Base-by-base conservation (phyloP, 78 protist species). In the Paulinella micropora region DNA sequence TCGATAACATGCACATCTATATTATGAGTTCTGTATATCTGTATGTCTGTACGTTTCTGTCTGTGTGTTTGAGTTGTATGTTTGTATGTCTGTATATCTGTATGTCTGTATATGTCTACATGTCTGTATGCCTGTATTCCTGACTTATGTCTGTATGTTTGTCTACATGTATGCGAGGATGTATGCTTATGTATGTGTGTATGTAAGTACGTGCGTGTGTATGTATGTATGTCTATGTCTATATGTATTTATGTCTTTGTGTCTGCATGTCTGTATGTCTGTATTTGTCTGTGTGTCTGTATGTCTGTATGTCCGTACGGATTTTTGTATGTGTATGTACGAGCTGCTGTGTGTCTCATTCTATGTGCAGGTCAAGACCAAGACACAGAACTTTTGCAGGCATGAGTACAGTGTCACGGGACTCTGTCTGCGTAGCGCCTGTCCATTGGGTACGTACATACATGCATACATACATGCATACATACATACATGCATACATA, bases 381-480 rank as follows among this genome's bases (percentile, higher is more conserved):
- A 81, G 15, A 95, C 93, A 38, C 89, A 95, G 37, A 94, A 88
- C 37, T 95, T 96, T 82, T 97, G 99, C 92, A 91, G 97, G 36
- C 93, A 97, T 87, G 91, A 94, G 90, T 93, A 95, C 94, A 96
- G 95, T 87, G 92, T 96, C 64, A 95, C 97, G 1, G 98, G 98
- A 34, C 91, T 93, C 37, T 97, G 99, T 92, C 89, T 89, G 40
- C 86, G 95, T 1, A 93, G 88, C 87, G 81, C 95, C n/a, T 97
- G 99, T 90, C 99, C 99, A 31, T 95, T 97, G 34, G 98, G 98
- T 67, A 96, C n/a, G n/a, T n/a, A n/a, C n/a, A 39, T 96, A 96
- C 90, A 96, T 96, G 15, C n/a, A n/a, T n/a, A n/a, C n/a, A n/a
- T n/a, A n/a, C n/a, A n/a, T n/a, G n/a, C n/a, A n/a, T n/a, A n/a